Evolutionary conservation across 345 rosid species (phyloP).

Genomic region (Lagerstroemia speciosa): DNA sequence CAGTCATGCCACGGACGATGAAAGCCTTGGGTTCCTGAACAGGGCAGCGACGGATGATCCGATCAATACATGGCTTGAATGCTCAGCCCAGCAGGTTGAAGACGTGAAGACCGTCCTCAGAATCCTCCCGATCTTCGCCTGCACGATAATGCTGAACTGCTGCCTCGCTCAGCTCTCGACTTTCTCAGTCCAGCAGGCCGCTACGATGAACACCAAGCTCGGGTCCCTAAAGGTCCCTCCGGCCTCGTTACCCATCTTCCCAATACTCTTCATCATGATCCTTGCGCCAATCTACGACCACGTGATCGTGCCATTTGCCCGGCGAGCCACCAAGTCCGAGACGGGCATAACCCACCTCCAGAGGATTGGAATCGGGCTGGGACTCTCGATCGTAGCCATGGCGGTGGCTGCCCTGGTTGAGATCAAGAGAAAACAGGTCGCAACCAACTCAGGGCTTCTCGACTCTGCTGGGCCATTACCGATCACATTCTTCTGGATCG

Average conservation of each 20-base stretch:
- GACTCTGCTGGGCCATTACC: constrained; percentile 11
- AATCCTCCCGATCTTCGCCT: constrained; percentile 23
- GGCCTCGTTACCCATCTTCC: constrained; percentile 21
- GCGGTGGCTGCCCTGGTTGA: constrained; percentile 25
- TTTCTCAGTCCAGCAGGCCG: constrained; percentile 24
- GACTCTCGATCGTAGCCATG: constrained; percentile 17
- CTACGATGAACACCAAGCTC: constrained; percentile 22
- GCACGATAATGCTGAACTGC: constrained; percentile 21
- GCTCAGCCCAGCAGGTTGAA: constrained; percentile 20
- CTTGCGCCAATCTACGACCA: constrained; percentile 20
- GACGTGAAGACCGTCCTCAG: constrained; percentile 20
- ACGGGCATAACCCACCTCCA: constrained; percentile 24
- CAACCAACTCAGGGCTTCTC: background rate
- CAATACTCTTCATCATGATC: constrained; percentile 16
- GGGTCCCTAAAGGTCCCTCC: constrained; percentile 25
- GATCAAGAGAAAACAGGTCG: constrained; percentile 16
- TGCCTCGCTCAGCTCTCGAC: constrained; percentile 23
- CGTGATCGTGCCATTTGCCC: constrained; percentile 19
- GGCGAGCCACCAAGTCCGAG: constrained; percentile 17
- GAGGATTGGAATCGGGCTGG: constrained; percentile 24
- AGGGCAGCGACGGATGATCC: constrained; percentile 10
- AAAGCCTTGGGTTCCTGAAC: constrained; percentile 14
- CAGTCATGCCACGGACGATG: background rate
- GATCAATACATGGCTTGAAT: background rate
- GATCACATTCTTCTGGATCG: constrained; percentile 23